These are phyloP conservation scores for Malassezia furfur DNA, from an alignment of 1,284 basidiomycete species.

Conservation along the genomic window DNA sequence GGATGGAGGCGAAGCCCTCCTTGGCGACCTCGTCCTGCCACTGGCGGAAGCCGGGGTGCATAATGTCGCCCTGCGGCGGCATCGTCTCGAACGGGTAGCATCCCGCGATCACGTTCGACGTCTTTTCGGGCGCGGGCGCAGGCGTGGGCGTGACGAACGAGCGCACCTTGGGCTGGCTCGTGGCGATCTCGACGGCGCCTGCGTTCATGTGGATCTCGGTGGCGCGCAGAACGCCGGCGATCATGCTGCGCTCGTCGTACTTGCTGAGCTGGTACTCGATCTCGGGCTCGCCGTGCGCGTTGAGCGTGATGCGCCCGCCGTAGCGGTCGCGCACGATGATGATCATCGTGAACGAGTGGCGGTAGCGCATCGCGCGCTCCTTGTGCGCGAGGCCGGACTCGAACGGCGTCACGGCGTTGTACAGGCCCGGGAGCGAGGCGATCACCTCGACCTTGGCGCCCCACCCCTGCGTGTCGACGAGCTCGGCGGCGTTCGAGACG, in stretches of 20 bases:
- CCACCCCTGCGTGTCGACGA: slow-evolving; percentile 40
- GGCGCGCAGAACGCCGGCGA: slow-evolving; percentile 48
- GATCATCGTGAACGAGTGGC: slow-evolving; percentile 42
- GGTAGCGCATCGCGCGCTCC: slow-evolving; percentile 43
- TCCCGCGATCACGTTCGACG: slow-evolving; percentile 24
- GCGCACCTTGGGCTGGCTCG: slow-evolving; percentile 44
- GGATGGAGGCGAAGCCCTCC: slow-evolving; percentile 27
- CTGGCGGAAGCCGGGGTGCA: slow-evolving; percentile 30
- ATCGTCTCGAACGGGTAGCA: slow-evolving; percentile 28
- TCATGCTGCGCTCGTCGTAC: slow-evolving; percentile 47
- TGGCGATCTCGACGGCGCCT: slow-evolving; percentile 50
- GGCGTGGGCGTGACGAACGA: slow-evolving; percentile 8
- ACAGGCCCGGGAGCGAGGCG: slow-evolving; percentile 48
- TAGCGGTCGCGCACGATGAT: slow-evolving; percentile 45
- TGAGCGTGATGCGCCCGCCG: slow-evolving; percentile 48
- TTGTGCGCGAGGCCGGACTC: slow-evolving; percentile 48
- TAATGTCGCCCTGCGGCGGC: slow-evolving; percentile 28
- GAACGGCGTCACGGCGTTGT: slow-evolving; percentile 48
- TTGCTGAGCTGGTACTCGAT: slow-evolving; percentile 49
- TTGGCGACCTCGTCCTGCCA: slow-evolving; percentile 41
- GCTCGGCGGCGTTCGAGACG: slow-evolving; percentile 44
- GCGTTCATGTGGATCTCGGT: slow-evolving; percentile 49
- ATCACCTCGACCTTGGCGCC: slow-evolving; percentile 52
- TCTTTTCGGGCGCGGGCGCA: slow-evolving; percentile 6
- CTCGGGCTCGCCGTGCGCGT: slow-evolving; percentile 45